phyloP scores from a whole-genome alignment of 2,329 filamentous ascomycete genomes.

The Pseudogymnoascus sp. region DNA sequence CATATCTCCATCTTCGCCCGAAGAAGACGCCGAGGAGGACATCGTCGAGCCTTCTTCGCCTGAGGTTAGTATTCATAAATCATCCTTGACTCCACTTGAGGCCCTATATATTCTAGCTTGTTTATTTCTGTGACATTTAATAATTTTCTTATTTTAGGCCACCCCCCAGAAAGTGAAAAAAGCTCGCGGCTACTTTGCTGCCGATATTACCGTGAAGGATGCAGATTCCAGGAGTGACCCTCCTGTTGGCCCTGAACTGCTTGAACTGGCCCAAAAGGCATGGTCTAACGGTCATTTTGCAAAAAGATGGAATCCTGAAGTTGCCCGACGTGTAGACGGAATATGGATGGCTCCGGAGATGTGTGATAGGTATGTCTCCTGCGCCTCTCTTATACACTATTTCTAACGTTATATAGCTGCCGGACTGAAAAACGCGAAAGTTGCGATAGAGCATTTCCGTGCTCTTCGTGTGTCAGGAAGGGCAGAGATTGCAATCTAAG shows the following conservation, averaged over 20 bases:
- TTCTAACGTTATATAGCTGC: not conserved
- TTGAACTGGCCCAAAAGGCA: not conserved
- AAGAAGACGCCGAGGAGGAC: not conserved
- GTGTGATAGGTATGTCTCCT: slow-evolving; percentile 6
- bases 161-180: not conserved
- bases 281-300: not conserved
- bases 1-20: not conserved
- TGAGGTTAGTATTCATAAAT: not conserved
- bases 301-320: not conserved
- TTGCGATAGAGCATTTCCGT: slow-evolving; percentile 4
- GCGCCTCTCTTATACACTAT: not conserved
- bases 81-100: not conserved
- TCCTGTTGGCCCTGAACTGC: slow-evolving; percentile 1
- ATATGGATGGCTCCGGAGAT: slow-evolving; percentile 8
- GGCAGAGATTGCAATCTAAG: not conserved
- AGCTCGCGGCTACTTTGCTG: not conserved
- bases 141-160: not conserved
- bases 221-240: not conserved
- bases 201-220: slow-evolving; percentile 7
- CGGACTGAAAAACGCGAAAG: not conserved
- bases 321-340: not conserved
- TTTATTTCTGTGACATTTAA: not conserved
- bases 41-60: not conserved
- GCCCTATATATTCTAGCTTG: not conserved
- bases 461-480: not conserved